phyloP scores from a whole-genome alignment of 768 basidiomycete genomes.

The Suillus tomentosus region DNA sequence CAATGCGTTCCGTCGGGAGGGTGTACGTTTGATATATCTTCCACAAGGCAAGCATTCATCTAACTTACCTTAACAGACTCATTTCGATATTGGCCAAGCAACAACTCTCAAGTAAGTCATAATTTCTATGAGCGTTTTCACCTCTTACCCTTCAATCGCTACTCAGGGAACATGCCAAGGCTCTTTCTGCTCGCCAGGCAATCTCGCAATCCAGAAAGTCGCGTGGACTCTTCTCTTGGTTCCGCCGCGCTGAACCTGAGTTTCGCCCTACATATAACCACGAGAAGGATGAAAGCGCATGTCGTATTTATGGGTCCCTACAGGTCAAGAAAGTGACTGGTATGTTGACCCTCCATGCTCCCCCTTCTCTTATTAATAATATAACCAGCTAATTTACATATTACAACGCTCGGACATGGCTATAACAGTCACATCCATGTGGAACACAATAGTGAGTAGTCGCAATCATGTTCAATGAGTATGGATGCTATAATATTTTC shows the following conservation, averaged over 20 bases:
- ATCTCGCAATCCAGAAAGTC: constrained; percentile 73
- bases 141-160: neutral
- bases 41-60: neutral
- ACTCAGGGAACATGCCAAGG: constrained; percentile 59
- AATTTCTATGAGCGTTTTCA: too few relatives aligned
- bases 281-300: constrained; percentile 69
- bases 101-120: constrained; percentile 58
- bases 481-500: neutral
- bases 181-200: constrained; percentile 69
- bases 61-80: constrained; percentile 46
- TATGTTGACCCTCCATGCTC: constrained; percentile 25
- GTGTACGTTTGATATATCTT: constrained; percentile 47
- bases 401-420: constrained; percentile 94
- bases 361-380: neutral
- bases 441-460: constrained; percentile 73
- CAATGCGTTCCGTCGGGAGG: constrained; percentile 79
- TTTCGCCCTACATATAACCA: constrained; percentile 80
- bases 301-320: constrained; percentile 83
- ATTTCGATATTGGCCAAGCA: constrained; percentile 84
- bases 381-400: constrained; percentile 80
- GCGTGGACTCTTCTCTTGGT: constrained; percentile 69
- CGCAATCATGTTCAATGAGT: neutral
- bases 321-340: constrained; percentile 89
- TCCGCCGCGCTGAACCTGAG: constrained; percentile 41
- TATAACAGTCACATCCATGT: constrained; percentile 88